phyloP scores from a whole-genome alignment of 331 rosid species.

The Saraca asoca region DNA sequence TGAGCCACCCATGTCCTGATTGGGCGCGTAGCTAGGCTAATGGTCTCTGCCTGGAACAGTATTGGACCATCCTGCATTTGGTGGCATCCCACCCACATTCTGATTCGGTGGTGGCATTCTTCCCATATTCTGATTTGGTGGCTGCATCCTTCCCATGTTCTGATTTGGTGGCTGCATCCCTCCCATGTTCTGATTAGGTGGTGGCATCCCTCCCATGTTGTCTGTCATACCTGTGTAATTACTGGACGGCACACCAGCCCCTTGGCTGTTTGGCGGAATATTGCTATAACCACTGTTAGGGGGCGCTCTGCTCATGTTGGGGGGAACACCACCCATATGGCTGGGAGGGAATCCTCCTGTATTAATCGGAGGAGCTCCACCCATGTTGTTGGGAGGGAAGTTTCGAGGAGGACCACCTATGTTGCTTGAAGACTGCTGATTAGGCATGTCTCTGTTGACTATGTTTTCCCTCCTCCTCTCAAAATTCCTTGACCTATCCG shows the following conservation, averaged over 20 bases:
- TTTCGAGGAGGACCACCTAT: constrained; percentile 19
- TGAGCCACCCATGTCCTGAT: constrained; percentile 40
- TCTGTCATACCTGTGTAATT: not conserved
- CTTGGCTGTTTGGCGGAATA: constrained; percentile 32
- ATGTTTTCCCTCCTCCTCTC: constrained; percentile 83
- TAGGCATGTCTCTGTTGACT: constrained; percentile 62
- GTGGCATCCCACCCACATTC: constrained; percentile 43
- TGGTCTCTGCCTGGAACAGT: constrained; percentile 43
- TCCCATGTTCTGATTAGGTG: not conserved
- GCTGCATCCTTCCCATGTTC: too few relatives aligned
- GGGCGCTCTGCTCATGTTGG: constrained; percentile 22
- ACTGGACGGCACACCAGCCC: constrained; percentile 28
- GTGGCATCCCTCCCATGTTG: constrained; percentile 37
- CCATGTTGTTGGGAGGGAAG: constrained; percentile 31
- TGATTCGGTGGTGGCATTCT: constrained; percentile 22
- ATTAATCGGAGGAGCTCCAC: constrained; percentile 27
- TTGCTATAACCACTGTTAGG: constrained; percentile 2
- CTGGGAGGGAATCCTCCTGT: constrained; percentile 31
- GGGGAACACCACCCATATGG: constrained; percentile 30
- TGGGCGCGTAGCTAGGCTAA: constrained; percentile 43
- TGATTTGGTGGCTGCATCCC: too few relatives aligned
- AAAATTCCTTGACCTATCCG: constrained; percentile 83
- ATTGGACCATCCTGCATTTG: constrained; percentile 56
- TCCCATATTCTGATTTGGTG: too few relatives aligned
- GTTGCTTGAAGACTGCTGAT: constrained; percentile 27